Base-by-base conservation (phyloP, 345 rosid genomes). In the Heritiera littoralis region DNA sequence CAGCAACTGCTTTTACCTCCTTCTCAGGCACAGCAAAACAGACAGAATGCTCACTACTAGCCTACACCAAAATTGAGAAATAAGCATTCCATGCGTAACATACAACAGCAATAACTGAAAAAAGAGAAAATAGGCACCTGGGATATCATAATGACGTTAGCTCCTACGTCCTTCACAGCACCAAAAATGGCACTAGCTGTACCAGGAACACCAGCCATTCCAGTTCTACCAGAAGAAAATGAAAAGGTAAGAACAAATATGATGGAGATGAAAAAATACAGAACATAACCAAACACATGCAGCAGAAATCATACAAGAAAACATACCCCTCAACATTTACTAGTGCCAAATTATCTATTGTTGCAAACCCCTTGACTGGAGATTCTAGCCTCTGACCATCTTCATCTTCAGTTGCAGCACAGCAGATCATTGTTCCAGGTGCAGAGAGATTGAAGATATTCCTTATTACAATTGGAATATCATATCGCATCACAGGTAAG, bases 201-300 rank as follows among this genome's bases (percentile, higher is more conserved):
- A 85, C 99, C 99, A 43, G 99, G 99, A 85, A 97, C 93, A 83
- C 99, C 99, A 84, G 96, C 98, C 99, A 96, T 90, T 87, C 99
- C 98, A 83, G 99, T 96, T 81, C 99, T 96, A 82, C 80, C 76
- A 79, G 46, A 73, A 80, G 41, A 78, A 72, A 77, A 72, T 66
- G 32, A 66, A 40, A 68, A 58, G 58, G 55, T 45, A 20, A 64
- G 70, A 23, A 15, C 63, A 41, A 58, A 55, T 66, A 1, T 51
- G 40, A 66, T 1, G 76, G 20, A 43, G 17, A 77, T 9, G 48
- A 66, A 75, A 46, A 68, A 35, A 66, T 23, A 52, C 64, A 40
- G 49, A 38, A 64, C 23, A 78, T 61, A 20, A 13, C 66, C 59
- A 76, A 59, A 32, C 5, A 66, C 13, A 78, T 11, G 74, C 79